Conservation (phyloP, 805 yeast species). For the Saccharomycopsis sp. region DNA sequence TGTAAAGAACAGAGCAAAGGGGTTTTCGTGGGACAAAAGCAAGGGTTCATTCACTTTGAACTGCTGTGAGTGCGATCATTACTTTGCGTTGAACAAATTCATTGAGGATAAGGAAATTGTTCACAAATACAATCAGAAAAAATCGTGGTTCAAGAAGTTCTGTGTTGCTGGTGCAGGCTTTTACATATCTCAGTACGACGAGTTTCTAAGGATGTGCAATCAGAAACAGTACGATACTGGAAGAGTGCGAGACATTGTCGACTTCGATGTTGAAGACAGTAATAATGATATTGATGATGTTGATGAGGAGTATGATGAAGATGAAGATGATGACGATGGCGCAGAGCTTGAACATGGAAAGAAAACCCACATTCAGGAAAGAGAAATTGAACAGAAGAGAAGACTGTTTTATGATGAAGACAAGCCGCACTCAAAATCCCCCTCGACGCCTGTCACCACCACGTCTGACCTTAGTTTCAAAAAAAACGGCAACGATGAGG, state of each 20-base stretch:
- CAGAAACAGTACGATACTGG: not conserved
- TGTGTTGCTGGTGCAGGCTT: constrained; percentile 16
- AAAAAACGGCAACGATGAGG: too few species aligned
- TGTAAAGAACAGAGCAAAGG: constrained; percentile 15
- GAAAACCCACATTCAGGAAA: too few species aligned
- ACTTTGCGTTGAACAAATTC: constrained; percentile 12
- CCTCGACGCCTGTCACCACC: too few species aligned
- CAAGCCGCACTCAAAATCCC: not conserved
- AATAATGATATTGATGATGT: constrained; percentile 1
- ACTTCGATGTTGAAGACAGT: not conserved
- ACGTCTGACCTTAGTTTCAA: too few species aligned
- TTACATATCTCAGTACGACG: constrained; percentile 13
- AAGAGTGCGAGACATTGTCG: not conserved
- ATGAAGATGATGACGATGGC: constrained; percentile 2
- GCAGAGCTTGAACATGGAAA: too few species aligned
- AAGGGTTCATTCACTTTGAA: constrained; percentile 16
- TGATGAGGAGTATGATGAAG: constrained; percentile 6
- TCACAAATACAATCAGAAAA: constrained; percentile 11
- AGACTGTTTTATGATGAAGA: constrained; percentile 11
- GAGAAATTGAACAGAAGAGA: constrained; percentile 9
- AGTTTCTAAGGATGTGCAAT: constrained; percentile 1
- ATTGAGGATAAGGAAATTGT: constrained; percentile 13
- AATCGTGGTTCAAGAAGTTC: constrained; percentile 19
- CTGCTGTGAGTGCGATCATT: constrained; percentile 15
- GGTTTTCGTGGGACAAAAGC: constrained; percentile 12